Evolutionary conservation across 768 basidiomycete genomes (phyloP), one percentile per base, ranked within the genome.

Genomic region (Rhizopogon vinicolor): DNA sequence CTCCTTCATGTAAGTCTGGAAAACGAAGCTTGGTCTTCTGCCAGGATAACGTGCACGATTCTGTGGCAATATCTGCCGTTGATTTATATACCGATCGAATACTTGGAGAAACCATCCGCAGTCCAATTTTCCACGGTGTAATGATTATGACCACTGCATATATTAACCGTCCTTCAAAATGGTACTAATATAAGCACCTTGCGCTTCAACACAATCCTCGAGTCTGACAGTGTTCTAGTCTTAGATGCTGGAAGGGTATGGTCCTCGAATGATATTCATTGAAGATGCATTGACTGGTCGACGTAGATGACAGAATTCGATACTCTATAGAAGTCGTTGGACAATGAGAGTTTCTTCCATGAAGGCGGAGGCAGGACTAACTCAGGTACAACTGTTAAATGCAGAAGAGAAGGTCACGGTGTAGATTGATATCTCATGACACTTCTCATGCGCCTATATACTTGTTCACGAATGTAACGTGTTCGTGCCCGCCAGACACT

Each of bases 1-100:
- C 6, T 97, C 1, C 75, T 98, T n/a, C 94, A 97, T 65, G 95
- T 97, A 82, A 89, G 88, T 83, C 63, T 60, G 62, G 46, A 22
- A 31, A 31, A 48, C 25, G 12, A 37, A 16, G 41, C 7, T 10
- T 13, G 13, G 3, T 25, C 16, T 29, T 45, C n/a, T 6, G 44
- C 22, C 18, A 43, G 48, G 33, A 33, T 55, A 44, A 52, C 49
- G 12, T 14, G 33, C 45, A 18, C 53, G 37, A 54, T 52, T 48
- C 51, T 7, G 39, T 56, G 88, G 90, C 92, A 3, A 95, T 92
- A 5, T 91, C 87, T 39, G 91, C 92, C 18, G 91, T 95, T 48
- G 93, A n/a, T n/a, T n/a, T n/a, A n/a, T 94, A 95, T 65, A 95
- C 93, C 8, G 93, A 96, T 66, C 80, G 80, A 55, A 87, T 87